Percentiles rank a stretch among this genome's conserved stretches.
Evolutionary conservation across 1,284 basidiomycete species (phyloP).

Genomic region (Pseudozyma tsukubaensis): DNA sequence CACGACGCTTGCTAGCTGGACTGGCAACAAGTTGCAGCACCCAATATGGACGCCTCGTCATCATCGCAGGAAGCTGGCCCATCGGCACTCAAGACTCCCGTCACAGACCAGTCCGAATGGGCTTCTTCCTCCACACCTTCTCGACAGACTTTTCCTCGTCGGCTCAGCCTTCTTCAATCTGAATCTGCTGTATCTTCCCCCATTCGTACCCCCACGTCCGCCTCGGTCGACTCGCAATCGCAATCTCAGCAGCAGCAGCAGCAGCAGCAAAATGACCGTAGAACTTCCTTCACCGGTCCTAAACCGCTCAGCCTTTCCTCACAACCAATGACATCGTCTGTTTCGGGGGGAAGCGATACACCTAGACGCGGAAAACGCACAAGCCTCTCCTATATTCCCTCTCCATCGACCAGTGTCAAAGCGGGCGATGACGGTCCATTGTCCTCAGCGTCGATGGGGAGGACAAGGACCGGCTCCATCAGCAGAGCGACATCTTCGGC

Average conservation of each 20-base stretch:
- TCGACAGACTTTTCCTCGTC: conserved; percentile 22
- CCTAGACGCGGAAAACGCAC: conserved; percentile 34
- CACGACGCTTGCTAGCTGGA: conserved; percentile 24
- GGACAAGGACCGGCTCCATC: conserved; percentile 26
- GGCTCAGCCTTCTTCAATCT: conserved; percentile 27
- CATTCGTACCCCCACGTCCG: conserved; percentile 2
- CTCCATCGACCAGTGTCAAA: conserved; percentile 26
- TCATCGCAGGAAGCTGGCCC: conserved; percentile 17
- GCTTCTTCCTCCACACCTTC: conserved; percentile 21
- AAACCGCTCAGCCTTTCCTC: conserved; percentile 30
- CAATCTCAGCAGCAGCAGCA: too few relatives aligned
- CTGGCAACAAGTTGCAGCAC: conserved; percentile 21
- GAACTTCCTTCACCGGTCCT: conserved; percentile 20
- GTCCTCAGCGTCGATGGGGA: conserved; percentile 11
- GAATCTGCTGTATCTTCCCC: conserved; percentile 24
- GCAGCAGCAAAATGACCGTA: too few relatives aligned
- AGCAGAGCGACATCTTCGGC: conserved; percentile 6
- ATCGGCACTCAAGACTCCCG: conserved; percentile 30
- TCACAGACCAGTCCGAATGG: conserved; percentile 25
- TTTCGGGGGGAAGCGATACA: conserved; percentile 12
- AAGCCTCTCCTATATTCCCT: conserved; percentile 45
- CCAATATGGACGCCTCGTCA: conserved; percentile 8
- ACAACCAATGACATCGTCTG: conserved; percentile 4
- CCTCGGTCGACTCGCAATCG: background rate
- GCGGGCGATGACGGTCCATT: conserved; percentile 2